Conservation (phyloP, 306 rosid genomes). For the Sicyos edulis region DNA sequence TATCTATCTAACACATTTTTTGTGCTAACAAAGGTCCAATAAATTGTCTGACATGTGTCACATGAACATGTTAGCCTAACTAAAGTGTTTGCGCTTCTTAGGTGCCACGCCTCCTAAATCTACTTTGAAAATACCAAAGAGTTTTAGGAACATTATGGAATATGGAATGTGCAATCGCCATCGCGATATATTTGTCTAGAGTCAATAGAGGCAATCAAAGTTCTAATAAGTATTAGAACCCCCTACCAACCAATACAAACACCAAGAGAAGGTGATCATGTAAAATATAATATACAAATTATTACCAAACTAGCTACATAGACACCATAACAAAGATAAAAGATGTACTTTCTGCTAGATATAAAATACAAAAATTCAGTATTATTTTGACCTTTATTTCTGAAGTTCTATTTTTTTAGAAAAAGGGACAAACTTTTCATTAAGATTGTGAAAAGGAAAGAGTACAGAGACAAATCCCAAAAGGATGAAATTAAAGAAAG, state of each 20-base stretch:
- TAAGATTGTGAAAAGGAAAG: too few species aligned
- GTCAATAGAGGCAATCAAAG: neutral
- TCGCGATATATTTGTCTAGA: neutral
- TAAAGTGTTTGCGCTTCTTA: too few species aligned
- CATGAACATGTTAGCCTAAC: too few species aligned
- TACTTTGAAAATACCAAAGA: neutral
- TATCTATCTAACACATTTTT: too few species aligned
- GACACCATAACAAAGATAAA: slow-evolving; percentile 11
- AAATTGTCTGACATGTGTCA: too few species aligned
- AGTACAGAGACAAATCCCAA: too few species aligned
- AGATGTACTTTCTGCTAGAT: slow-evolving; percentile 1
- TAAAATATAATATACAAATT: too few species aligned
- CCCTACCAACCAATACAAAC: slow-evolving; percentile 1
- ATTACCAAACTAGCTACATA: too few species aligned
- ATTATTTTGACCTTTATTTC: neutral
- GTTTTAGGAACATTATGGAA: neutral
- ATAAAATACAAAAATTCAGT: neutral
- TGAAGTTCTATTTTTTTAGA: neutral
- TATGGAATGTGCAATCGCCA: neutral
- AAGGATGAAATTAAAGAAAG: too few species aligned
- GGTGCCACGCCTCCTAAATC: neutral
- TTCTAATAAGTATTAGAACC: neutral
- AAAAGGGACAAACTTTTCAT: too few species aligned
- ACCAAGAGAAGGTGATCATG: neutral
- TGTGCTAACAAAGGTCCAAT: too few species aligned